Evolutionary conservation across 2,329 filamentous ascomycete species (phyloP).

Genomic region (Onygenales sp.): DNA sequence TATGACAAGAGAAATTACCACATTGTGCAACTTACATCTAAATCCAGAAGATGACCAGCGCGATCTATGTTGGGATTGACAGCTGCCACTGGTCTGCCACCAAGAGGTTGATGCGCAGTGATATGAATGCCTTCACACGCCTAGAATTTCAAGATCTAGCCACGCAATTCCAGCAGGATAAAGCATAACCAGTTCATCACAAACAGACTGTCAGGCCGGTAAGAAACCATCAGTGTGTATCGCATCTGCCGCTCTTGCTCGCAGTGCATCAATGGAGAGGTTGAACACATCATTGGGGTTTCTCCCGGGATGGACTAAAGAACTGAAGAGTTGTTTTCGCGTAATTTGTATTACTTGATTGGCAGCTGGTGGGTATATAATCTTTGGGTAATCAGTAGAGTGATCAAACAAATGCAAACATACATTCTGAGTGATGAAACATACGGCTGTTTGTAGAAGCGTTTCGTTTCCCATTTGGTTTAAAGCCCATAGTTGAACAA

Average conservation of each 20-base stretch:
- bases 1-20: too few relatives aligned
- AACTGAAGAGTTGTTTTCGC: background rate
- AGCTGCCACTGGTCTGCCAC: too few relatives aligned
- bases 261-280: background rate
- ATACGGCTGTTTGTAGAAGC: background rate
- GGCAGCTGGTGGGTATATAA: background rate
- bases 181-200: too few relatives aligned
- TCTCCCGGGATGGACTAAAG: background rate
- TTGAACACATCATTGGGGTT: background rate
- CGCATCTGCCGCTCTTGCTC: background rate
- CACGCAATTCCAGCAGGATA: too few relatives aligned
- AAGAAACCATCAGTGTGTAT: background rate
- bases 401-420: background rate
- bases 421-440: constrained; percentile 1
- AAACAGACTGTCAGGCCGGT: background rate
- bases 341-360: constrained; percentile 1
- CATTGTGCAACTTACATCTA: too few relatives aligned
- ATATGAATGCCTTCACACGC: too few relatives aligned
- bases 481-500: constrained; percentile 1
- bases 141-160: too few relatives aligned
- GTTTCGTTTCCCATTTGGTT: background rate
- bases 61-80: too few relatives aligned
- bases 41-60: too few relatives aligned
- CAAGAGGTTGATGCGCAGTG: too few relatives aligned
- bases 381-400: background rate